Evolutionary conservation across 2,329 filamentous ascomycete species (phyloP).

Genomic region (Karstenula rhodostoma): DNA sequence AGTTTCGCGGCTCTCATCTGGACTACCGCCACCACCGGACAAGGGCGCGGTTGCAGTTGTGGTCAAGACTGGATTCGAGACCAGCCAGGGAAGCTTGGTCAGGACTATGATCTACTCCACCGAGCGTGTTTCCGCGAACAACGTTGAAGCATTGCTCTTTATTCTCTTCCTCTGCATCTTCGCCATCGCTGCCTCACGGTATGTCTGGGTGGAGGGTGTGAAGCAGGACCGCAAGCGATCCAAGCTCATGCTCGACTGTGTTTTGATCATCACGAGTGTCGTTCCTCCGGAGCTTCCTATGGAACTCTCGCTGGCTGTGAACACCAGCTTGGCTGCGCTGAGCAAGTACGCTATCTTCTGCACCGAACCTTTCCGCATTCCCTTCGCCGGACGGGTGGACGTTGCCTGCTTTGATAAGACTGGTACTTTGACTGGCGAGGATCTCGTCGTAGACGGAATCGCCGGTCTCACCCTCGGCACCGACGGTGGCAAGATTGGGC

Average conservation of each 20-base stretch:
- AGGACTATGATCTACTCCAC: conserved; percentile 99
- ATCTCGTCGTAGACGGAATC: conserved; percentile 95
- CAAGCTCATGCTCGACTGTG: conserved; percentile 94
- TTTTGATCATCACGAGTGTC: conserved; percentile 97
- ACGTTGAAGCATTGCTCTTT: conserved; percentile 93
- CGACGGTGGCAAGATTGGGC: conserved; percentile 70
- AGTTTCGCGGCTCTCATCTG: conserved; percentile 74
- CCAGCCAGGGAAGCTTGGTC: conserved; percentile 95
- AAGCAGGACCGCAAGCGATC: conserved; percentile 93
- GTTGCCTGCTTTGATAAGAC: conserved; percentile 99
- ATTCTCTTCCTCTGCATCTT: conserved; percentile 97
- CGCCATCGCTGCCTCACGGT: conserved; percentile 97
- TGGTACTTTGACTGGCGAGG: conserved; percentile 93
- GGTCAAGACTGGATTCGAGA: conserved; percentile 98
- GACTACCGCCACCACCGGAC: conserved; percentile 85
- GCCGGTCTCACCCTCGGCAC: conserved; percentile 83
- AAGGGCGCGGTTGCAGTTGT: conserved; percentile 94
- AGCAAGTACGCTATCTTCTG: conserved; percentile 98
- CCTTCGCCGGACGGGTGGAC: conserved; percentile 93
- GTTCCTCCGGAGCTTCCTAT: conserved; percentile 98
- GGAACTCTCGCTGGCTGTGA: conserved; percentile 96
- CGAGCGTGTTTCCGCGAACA: conserved; percentile 98
- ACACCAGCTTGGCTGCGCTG: conserved; percentile 92
- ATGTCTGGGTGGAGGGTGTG: conserved; percentile 98
- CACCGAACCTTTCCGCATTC: conserved; percentile 98